Evolutionary conservation across 331 rosid species (phyloP).

Genomic region (Arachis monticola): DNA sequence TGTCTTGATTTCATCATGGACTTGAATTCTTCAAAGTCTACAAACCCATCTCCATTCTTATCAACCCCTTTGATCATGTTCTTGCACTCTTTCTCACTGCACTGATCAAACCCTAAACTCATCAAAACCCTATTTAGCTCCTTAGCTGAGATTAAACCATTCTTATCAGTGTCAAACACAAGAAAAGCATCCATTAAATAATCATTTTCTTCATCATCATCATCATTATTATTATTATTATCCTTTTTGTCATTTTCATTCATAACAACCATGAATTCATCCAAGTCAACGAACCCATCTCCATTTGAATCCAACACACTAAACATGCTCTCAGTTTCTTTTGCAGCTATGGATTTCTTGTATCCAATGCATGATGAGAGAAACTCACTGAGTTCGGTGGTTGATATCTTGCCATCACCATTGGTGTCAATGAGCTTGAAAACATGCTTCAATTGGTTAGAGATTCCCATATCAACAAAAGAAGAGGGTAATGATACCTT

Average conservation of each 20-base stretch:
- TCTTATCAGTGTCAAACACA: conserved; percentile 62
- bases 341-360: conserved; percentile 42
- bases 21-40: conserved; percentile 70
- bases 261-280: conserved; percentile 67
- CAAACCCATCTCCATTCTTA: conserved; percentile 71
- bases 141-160: conserved; percentile 64
- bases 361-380: conserved; percentile 53
- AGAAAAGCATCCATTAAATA: conserved; percentile 67
- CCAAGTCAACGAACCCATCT: conserved; percentile 68
- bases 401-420: conserved; percentile 71
- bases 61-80: conserved; percentile 72
- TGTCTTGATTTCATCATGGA: conserved; percentile 59
- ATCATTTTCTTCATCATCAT: conserved; percentile 18
- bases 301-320: conserved; percentile 61
- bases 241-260: background rate
- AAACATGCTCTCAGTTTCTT: conserved; percentile 67
- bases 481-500: conserved; percentile 33
- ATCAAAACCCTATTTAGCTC: conserved; percentile 58
- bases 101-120: conserved; percentile 57
- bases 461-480: conserved; percentile 52
- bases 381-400: conserved; percentile 55
- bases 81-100: conserved; percentile 62
- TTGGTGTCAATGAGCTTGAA: conserved; percentile 66
- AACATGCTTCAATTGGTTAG: conserved; percentile 61
- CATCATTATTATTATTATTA: background rate